These are phyloP conservation scores for Leccinum arenicola DNA, from an alignment of 768 basidiomycete genomes.

Conservation along the genomic window DNA sequence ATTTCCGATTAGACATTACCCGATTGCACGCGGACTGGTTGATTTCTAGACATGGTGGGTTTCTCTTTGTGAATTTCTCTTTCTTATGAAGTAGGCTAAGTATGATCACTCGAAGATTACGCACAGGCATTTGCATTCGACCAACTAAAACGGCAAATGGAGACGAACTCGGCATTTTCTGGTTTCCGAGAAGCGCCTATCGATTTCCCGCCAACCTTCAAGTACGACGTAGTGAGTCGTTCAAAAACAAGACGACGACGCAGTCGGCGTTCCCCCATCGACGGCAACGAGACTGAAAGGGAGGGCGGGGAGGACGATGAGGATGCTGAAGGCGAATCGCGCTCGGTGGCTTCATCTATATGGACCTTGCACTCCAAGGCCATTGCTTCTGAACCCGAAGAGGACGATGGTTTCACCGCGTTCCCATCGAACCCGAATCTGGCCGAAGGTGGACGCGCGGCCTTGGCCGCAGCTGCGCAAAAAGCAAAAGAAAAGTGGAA, in stretches of 20 bases:
- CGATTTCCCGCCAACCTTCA: constrained; percentile 90
- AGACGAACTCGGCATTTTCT: constrained; percentile 58
- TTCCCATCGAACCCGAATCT: constrained; percentile 22
- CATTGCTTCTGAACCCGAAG: constrained; percentile 34
- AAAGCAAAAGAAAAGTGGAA: constrained; percentile 59
- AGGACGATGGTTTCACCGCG: constrained; percentile 40
- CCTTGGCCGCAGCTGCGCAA: constrained; percentile 41
- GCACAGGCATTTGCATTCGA: constrained; percentile 86
- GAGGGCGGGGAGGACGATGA: constrained; percentile 37
- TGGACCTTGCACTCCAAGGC: constrained; percentile 44
- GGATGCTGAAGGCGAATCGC: constrained; percentile 45
- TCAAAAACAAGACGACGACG: constrained; percentile 40
- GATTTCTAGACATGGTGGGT: constrained; percentile 70
- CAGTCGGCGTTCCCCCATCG: constrained; percentile 36
- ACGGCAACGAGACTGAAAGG: constrained; percentile 40
- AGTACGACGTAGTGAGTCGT: constrained; percentile 76
- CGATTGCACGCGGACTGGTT: constrained; percentile 95
- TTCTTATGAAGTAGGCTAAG: constrained; percentile 9
- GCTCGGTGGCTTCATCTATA: constrained; percentile 53
- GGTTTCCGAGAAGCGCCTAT: constrained; percentile 83
- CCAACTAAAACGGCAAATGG: constrained; percentile 79
- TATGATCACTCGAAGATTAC: constrained; percentile 53
- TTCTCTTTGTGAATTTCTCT: not conserved
- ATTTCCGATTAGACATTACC: constrained; percentile 87
- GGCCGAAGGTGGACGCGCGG: constrained; percentile 36